Evolutionary conservation across 164 flowering plant genomes (phyloP), one percentile per base, ranked within the genome.

Genomic region (Vitis amurensis): DNA sequence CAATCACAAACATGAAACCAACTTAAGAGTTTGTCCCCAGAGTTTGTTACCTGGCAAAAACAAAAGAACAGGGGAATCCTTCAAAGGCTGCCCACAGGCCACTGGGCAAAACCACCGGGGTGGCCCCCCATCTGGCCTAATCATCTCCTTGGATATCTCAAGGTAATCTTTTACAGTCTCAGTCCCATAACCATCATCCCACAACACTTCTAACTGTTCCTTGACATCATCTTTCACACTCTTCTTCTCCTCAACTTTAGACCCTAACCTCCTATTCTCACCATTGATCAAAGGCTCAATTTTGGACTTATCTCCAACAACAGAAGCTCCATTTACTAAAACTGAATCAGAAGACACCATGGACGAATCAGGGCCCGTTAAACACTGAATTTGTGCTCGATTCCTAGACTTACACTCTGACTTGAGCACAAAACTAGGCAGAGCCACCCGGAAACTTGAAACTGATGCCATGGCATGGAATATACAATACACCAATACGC

Each of bases 61-160:
- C 55, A 93, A 73, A 67, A 93, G 91, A 66, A 80, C 17, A 14
- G 96, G 98, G 50, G 98, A 78, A 65, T 69, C 81, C 31, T 81
- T 74, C 16, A 91, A 72, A 9, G 90, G 93, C 8, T 67, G 63
- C 9, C 93, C 93, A 62, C 89, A 85, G 3, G 76, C 85, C 63
- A 88, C 74, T 0, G 98, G 98, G 68, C 87, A 79, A 77, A 93
- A 89, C 98, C 98, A 93, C 69, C 98, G 73, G 11, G 87, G 88
- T 5, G 98, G 94, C 9, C 96, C 96, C 3, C 94, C 96, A 61
- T 93, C 98, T 0, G 87, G 77, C 76, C 71, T 84, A 53, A 84
- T 78, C 19, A 93, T 59, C 44, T 88, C 91, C 59, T 68, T 79
- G 1, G 91, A 74, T 12, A 53, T 59, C 44, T 84, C 88, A 64